Evolutionary conservation across 75 land plant genomes (phyloP), one percentile per base, ranked within the genome.

Genomic region (Pseudotsuga menziesii): DNA sequence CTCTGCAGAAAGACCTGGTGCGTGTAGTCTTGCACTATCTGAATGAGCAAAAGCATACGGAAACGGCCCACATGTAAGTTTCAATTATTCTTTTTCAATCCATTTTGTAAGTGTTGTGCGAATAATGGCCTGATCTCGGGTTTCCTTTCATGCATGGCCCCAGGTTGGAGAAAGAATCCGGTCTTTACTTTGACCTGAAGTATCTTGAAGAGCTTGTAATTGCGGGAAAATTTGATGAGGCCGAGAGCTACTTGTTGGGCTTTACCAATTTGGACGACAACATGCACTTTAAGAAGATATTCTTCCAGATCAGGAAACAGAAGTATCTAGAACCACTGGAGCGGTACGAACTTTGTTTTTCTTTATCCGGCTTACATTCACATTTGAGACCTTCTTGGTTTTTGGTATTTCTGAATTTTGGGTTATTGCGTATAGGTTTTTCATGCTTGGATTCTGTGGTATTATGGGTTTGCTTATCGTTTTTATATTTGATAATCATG

Each of bases 181-280:
- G 52, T 5, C n/a, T 41, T 12, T 69, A n/a, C 72, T 76, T 76
- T 75, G 70, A 72, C 78, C 7, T 76, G 39, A 35, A 76, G 22
- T 76, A 67, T 8, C 35, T 76, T 11, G 75, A 70, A 13, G 77
- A 76, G 1, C 78, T 72, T 72, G 75, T 76, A 17, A 19, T 61
- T 9, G 15, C 35, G 4, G 78, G 78, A 32, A 22, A 76, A 17
- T 69, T 26, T n/a, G 41, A 76, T 36, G 75, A 76, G 4, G 78
- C 29, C 27, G 78, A 76, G 14, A 8, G 19, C 19, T 76, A 76
- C 35, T 17, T 76, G 19, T 67, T 3, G 22, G 14, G 72, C 4
- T 69, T 69, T 39, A 69, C 4, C 0, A 69, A 20, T 9, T 8
- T 69, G 16, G 22, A n/a, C 3, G 52, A 69, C 4, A 41, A 69